Base-by-base conservation (phyloP, 495 filamentous ascomycete species). In the Hypoxylon rickii region DNA sequence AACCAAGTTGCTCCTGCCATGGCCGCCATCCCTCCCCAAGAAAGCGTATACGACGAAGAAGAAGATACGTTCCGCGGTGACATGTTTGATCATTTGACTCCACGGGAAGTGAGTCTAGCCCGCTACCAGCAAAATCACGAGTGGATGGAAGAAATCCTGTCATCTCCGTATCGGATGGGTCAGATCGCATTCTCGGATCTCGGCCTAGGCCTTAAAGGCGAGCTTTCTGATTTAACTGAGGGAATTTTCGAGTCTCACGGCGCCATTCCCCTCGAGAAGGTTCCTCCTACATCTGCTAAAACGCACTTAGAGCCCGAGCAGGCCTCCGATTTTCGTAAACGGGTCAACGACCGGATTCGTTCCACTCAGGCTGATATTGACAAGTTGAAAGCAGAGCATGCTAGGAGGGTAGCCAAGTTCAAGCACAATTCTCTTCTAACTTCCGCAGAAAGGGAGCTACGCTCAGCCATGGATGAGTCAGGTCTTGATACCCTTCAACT, bases 81-180 rank as follows among this genome's bases (percentile, higher is more conserved):
- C 64, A 78, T 89, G 63, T 86, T 98, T 64, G 94, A 98, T 63
- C 79, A 90, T 42, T 73, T 96, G 29, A 92, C 87, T 0, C 91
- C 92, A 13, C 85, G 91, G 5, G 94, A 97, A 52, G 85, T 97
- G 58, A 93, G 89, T 61, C 76, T 86, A 55, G 81, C 83, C 61
- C 79, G 94, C 39, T 98, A 95, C 66, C 86, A 84, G 56, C 94
- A 96, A 63, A 94, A 98, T 64, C 94, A 97, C 60, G 92, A 96
- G 70, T 97, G 92, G 94, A 96, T 97, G 89, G 94, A 96, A 64
- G 92, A 98, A 72, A 84, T 98, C n/a, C 79, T 96, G 38, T 87
- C 86, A 1, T 96, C 91, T 0, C 89, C 91, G 0, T 96, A 92
- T 59, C 76, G 86, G 13, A 89, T 89, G 49, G 78, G 78, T 17